Evolutionary conservation across 2,329 filamentous ascomycete genomes (phyloP), one percentile per base, ranked within the genome.

Genomic region (Thermomyces lanuginosus): DNA sequence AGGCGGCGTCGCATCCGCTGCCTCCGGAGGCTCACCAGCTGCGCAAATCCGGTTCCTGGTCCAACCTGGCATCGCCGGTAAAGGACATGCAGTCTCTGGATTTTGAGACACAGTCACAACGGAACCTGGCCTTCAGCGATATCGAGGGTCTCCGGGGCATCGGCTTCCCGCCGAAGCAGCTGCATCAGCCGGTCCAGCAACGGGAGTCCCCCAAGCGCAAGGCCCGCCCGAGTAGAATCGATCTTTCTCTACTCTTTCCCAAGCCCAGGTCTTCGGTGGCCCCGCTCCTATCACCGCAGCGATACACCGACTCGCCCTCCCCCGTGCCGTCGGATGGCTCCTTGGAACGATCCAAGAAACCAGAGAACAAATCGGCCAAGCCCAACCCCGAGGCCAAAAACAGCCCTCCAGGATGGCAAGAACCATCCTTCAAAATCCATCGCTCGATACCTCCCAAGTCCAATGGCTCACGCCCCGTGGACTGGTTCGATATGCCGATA

Each of bases 171-270:
- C 16, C 26, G 13, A 22, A 30, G 12, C n/a, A 17, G 19, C n/a
- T 22, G 7, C 21, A 25, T n/a, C 24, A 34, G 26, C 21, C 28
- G 9, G 8, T 19, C 21, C 17, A 24, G 6, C 36, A 39, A 13
- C 51, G 48, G 30, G 45, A 50, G n/a, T 45, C 10, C 22, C 25
- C 29, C 5, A 33, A 33, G 24, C 40, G 46, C 18, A 57, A 53
- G 35, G 39, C 45, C 26, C 48, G 52, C 8, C 52, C 55, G 18
- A 44, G 47, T 7, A 42, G 48, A 30, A 52, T 58, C 34, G 55
- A 58, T 26, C 42, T 58, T 11, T 58, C 55, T 16, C 41, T 52
- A 9, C 39, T 58, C 9, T 58, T 57, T 31, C 55, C 55, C 5
- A 56, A 49, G 33, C 53, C 54, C 2, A 45, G 45, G 21, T 39